Evolutionary conservation across 805 yeast genomes (phyloP).

Genomic region (Lachancea sp.): DNA sequence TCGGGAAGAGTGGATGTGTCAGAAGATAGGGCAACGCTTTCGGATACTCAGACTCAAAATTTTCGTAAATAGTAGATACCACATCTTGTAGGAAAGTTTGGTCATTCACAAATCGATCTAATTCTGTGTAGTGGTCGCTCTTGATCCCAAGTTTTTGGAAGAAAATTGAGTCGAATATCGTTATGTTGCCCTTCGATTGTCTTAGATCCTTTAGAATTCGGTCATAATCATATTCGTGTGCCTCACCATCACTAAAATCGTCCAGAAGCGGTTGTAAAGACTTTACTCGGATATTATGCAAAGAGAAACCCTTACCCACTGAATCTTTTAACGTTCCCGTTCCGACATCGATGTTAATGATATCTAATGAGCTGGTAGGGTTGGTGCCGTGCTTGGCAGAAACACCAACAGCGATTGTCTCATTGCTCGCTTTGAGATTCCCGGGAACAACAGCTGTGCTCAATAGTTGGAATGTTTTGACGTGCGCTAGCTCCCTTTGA

Average conservation of each 20-base stretch:
- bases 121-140: conserved; percentile 52
- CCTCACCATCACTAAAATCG: conserved; percentile 13
- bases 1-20: conserved; percentile 84
- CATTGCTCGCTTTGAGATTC: conserved; percentile 11
- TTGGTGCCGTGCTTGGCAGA: conserved; percentile 26
- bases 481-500: conserved; percentile 23
- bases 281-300: conserved; percentile 3
- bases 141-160: conserved; percentile 31
- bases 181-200: conserved; percentile 16
- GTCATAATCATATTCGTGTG: conserved; percentile 19
- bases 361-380: conserved; percentile 27
- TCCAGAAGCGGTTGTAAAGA: conserved; percentile 27
- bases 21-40: conserved; percentile 64
- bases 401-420: conserved; percentile 29
- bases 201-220: conserved; percentile 25
- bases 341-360: conserved; percentile 50
- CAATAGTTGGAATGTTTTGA: conserved; percentile 26
- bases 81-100: conserved; percentile 45
- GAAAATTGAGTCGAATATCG: conserved; percentile 31
- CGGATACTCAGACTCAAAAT: conserved; percentile 37
- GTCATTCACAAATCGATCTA: conserved; percentile 57
- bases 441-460: conserved; percentile 20
- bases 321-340: conserved; percentile 62
- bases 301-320: conserved; percentile 50
- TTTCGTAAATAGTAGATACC: conserved; percentile 38